These are phyloP conservation scores for Tilletiopsis washingtonensis DNA, from an alignment of 1,284 basidiomycete genomes.

Conservation along the genomic window DNA sequence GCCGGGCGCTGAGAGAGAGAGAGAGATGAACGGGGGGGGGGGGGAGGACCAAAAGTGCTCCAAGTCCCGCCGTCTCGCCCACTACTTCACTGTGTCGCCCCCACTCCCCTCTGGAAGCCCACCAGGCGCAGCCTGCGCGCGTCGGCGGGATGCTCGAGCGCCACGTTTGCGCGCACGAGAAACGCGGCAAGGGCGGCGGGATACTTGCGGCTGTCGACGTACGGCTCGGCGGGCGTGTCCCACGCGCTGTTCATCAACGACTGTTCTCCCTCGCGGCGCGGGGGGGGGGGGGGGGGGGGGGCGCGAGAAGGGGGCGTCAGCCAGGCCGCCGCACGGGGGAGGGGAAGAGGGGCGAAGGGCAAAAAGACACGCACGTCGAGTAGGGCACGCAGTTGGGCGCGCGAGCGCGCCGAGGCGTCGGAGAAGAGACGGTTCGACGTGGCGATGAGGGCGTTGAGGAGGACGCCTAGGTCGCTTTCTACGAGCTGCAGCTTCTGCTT, in stretches of 20 bases:
- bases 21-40: too few relatives aligned
- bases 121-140: not conserved
- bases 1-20: too few relatives aligned
- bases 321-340: not conserved
- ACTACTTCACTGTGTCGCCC: too few relatives aligned
- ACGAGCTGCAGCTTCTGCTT: not conserved
- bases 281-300: too few relatives aligned
- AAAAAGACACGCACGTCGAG: not conserved
- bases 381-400: not conserved
- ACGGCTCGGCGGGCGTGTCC: not conserved
- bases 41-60: too few relatives aligned
- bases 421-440: not conserved
- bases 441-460: not conserved
- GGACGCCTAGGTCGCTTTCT: not conserved
- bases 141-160: constrained; percentile 4
- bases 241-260: constrained; percentile 4
- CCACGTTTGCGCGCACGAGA: constrained; percentile 6
- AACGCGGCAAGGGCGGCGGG: not conserved
- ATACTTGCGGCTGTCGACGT: not conserved
- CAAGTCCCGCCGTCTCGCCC: too few relatives aligned
- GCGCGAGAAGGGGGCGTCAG: not conserved
- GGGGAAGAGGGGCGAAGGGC: not conserved
- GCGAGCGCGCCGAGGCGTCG: not conserved
- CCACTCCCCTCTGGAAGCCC: constrained; percentile 1
- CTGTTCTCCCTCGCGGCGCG: too few relatives aligned